Evolutionary conservation across 2,329 filamentous ascomycete genomes (phyloP), one percentile per base, ranked within the genome.

Genomic region (Ophiognomonia clavigignenti-juglandacearum): DNA sequence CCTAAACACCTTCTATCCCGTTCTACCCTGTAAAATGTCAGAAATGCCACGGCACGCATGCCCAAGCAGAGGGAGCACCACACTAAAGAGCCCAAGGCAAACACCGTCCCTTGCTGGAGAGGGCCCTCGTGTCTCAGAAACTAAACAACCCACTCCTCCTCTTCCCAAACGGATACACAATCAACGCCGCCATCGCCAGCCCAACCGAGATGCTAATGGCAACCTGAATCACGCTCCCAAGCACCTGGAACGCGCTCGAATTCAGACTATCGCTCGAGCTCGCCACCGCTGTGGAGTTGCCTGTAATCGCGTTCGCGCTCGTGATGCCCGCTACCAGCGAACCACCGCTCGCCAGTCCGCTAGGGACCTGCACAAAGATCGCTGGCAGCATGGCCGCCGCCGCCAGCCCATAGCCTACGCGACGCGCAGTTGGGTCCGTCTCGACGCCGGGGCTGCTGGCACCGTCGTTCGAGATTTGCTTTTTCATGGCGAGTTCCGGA

Each of bases 311-410:
- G 51, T 83, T 70, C 0, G 81, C 80, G 6, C 71, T 74, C 4
- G 69, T 71, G 45, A 85, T 65, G 14, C 81, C 80, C 7, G 76
- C 74, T 5, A 83, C 62, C 16, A 84, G 64, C 13, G 77, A 80
- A 1, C 80, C 80, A 23, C 73, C 72, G 0, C 77, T 78, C 4
- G 80, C 80, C n/a, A 84, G 65, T 23, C 80, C 78, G 18, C 75
- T 79, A 0, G 80, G 80, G 22, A 84, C 80, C 53, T 82, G 80
- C 2, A 84, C 77, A 53, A 95, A 95, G 53, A 96, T 95, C 5
- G 86, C 90, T 0, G 90, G 90, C 9, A 96, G 69, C 74, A 96
- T 88, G 2, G 87, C 85, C 0, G 88, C 88, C 0, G 89, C 89
- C 0, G 90, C 90, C 3, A 95, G 78, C 2, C 86, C 86, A 61